Evolutionary conservation across 2,329 filamentous ascomycete genomes (phyloP), one percentile per base, ranked within the genome.

Genomic region (Alternaria dauci): DNA sequence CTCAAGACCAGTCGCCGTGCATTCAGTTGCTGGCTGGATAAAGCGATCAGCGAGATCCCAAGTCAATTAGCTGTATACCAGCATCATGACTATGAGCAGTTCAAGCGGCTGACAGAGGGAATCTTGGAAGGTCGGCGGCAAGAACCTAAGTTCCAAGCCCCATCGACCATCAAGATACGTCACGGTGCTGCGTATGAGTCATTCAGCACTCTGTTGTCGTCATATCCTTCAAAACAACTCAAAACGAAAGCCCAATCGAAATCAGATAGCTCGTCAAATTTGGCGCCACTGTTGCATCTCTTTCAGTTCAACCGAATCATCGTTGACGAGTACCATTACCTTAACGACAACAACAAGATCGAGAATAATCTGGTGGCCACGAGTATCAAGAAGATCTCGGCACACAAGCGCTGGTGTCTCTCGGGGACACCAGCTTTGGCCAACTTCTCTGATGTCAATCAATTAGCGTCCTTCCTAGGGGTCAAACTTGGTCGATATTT

Each of bases 321-420:
- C 2, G 79, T 90, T 1, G 89, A 91, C 61, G 89, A 91, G 65
- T 90, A 87, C 65, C 86, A 88, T 1, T 88, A 89, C 62, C 76
- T 85, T 5, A 79, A 80, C 20, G 66, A 44, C 70, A 78, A 16
- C 73, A 81, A 51, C 76, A 80, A 60, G 26, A 53, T 62, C 4
- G 59, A 62, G 5, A 74, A 67, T 23, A 51, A 62, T 25, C 25
- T 71, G 1, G 60, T 70, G 1, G 71, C 69, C 1, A 71, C 80
- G 0, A 77, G 80, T 0, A 75, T 87, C 5, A 76, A 81, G 7
- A 77, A 76, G 0, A 68, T 89, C 1, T 70, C 81, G 26, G 82
- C 85, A 11, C 78, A 81, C 42, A 86, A 84, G 41, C 83, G 82
- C 55, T 90, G 88, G 88, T 79, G 88, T 7, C 76, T 91, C 2